Conservation (phyloP, 2,329 filamentous ascomycete genomes). For the Curvularia eragrostidis region DNA sequence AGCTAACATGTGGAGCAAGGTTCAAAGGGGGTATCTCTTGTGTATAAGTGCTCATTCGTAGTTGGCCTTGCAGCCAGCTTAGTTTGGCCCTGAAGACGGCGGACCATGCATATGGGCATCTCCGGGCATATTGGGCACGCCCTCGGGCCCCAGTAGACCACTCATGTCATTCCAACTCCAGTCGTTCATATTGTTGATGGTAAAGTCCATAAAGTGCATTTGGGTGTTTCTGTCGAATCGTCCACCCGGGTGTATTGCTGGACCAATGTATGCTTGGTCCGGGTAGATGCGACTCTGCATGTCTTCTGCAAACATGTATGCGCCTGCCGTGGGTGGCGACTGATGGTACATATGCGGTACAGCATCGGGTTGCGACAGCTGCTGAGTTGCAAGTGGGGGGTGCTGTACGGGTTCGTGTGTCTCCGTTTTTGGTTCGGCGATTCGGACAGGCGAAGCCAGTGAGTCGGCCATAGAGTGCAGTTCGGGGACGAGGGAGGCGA, state of each 20-base stretch:
- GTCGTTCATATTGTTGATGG: conserved; percentile 45
- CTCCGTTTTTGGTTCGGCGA: conserved; percentile 17
- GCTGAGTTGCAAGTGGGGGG: conserved; percentile 17
- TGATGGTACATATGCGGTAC: conserved; percentile 32
- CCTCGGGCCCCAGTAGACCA: conserved; percentile 34
- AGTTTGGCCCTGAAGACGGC: conserved; percentile 12
- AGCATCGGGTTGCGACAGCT: conserved; percentile 20
- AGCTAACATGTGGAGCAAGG: neutral
- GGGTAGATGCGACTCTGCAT: conserved; percentile 32
- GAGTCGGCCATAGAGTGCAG: conserved; percentile 45
- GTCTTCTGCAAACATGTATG: conserved; percentile 42
- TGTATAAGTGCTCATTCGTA: neutral
- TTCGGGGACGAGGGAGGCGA: conserved; percentile 47
- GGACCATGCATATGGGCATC: conserved; percentile 15
- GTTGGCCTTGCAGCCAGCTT: neutral
- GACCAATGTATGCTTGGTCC: conserved; percentile 24
- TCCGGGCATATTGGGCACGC: conserved; percentile 18
- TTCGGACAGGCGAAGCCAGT: conserved; percentile 23
- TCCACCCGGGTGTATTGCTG: conserved; percentile 23
- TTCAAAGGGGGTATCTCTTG: conserved; percentile 4
- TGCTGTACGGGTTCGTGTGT: conserved; percentile 8
- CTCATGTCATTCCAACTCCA: conserved; percentile 48
- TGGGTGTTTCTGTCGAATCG: conserved; percentile 40
- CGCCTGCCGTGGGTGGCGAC: conserved; percentile 34
- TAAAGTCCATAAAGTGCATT: conserved; percentile 48